Evolutionary conservation across 305 asterid species (phyloP), one percentile per base, ranked within the genome.

Genomic region (Galium porrigens): DNA sequence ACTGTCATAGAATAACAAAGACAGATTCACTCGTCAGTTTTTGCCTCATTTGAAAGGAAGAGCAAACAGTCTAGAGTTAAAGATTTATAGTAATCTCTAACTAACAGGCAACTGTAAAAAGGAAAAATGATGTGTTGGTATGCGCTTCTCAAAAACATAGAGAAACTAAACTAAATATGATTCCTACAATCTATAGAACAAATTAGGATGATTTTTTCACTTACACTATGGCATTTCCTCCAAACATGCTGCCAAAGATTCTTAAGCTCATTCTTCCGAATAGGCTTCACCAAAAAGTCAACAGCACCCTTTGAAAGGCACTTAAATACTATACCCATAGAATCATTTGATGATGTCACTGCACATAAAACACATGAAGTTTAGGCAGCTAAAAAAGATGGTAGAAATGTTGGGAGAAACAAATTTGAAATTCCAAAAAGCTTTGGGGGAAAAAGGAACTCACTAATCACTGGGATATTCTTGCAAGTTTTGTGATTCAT

Each of bases 381-480:
- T 37, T 65, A 70, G 69, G 18, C 51, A 44, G 67, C 54, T 66
- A 14, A 58, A 63, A 51, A 46, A 11, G 27, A 25, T 4, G 18
- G 34, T 29, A 51, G 17, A 67, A 61, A 27, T 17, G 55, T 37
- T 58, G 17, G 66, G 0, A 59, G 60, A 34, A 18, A 12, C 51
- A 44, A 44, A 44, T 44, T 44, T 44, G 17, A 4, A 63, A 17
- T 6, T 33, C 27, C 54, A 41, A 41, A 46, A 20, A 51, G 46
- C 49, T 58, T 10, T 32, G 48, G n/a, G 14, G 20, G 14, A 3
- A 6, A 69, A 64, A 6, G 29, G 60, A 37, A 73, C 96, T 78
- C 73, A 89, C 97, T 89, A 77, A 89, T 87, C 66, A 89, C 92
- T 9, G 97, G 97, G 53, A 87, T 82, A 63, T 76, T 87, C 81